Evolutionary conservation across 1,284 basidiomycete genomes (phyloP).

Genomic region (Naganishia albida): DNA sequence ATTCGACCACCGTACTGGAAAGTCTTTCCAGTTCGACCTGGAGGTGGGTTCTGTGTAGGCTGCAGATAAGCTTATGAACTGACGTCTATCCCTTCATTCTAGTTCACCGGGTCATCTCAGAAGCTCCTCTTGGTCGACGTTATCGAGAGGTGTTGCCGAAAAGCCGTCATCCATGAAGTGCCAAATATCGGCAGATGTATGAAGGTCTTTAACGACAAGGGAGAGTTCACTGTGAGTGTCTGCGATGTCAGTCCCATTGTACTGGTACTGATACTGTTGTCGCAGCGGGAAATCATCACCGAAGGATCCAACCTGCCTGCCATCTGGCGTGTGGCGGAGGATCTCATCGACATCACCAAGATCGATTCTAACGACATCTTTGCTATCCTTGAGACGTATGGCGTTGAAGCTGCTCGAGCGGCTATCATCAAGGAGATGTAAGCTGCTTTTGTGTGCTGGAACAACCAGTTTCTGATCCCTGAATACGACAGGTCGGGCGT

Average conservation of each 20-base stretch:
- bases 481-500: slow-evolving; percentile 57
- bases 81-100: slow-evolving; percentile 3
- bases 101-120: slow-evolving; percentile 64
- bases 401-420: slow-evolving; percentile 94
- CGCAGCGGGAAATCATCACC: slow-evolving; percentile 54
- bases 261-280: slow-evolving; percentile 6
- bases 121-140: slow-evolving; percentile 90
- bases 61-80: slow-evolving; percentile 9
- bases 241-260: not conserved
- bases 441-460: not conserved
- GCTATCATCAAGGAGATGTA: slow-evolving; percentile 67
- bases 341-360: slow-evolving; percentile 77
- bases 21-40: slow-evolving; percentile 73
- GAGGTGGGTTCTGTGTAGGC: slow-evolving; percentile 61
- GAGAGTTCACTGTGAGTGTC: slow-evolving; percentile 48
- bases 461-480: not conserved
- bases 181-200: slow-evolving; percentile 70
- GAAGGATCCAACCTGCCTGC: slow-evolving; percentile 89
- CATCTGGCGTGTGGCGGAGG: slow-evolving; percentile 81
- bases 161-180: slow-evolving; percentile 84
- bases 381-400: slow-evolving; percentile 86
- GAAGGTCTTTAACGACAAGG: slow-evolving; percentile 55
- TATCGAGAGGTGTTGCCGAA: slow-evolving; percentile 78
- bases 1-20: slow-evolving; percentile 65
- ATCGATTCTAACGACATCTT: slow-evolving; percentile 96